phyloP scores from a whole-genome alignment of 2,329 filamentous ascomycete species.

The Dissoconium aciculare region DNA sequence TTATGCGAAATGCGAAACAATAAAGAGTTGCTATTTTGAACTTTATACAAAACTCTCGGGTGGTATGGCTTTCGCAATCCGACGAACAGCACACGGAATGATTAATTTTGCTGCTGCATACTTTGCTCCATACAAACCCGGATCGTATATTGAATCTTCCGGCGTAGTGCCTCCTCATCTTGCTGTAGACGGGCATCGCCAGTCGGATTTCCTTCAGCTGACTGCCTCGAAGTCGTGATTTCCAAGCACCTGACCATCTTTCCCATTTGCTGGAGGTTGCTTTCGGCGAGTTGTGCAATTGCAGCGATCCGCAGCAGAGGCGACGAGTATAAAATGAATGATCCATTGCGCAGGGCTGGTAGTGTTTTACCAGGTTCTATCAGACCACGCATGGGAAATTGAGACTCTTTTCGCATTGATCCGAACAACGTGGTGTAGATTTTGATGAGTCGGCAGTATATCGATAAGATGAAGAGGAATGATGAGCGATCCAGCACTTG shows the following conservation, averaged over 20 bases:
- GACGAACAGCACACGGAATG: no score
- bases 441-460: not conserved
- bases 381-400: not conserved
- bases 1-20: no score
- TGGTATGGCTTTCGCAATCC: no score
- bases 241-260: not conserved
- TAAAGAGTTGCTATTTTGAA: no score
- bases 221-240: no score
- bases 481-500: not conserved
- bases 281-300: not conserved
- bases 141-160: not conserved
- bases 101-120: no score
- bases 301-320: slow-evolving; percentile 1
- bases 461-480: not conserved
- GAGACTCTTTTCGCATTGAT: not conserved
- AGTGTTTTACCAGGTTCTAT: not conserved
- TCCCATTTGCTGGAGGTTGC: not conserved
- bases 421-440: not conserved
- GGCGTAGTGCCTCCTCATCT: not conserved
- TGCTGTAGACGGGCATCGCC: not conserved
- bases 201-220: not conserved
- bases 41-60: no score
- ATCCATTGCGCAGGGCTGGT: not conserved
- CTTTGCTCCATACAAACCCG: not conserved
- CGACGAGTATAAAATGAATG: not conserved